A percentile compares a stretch with the other conserved stretches of the same genome.
These are phyloP conservation scores for Globisporangium nodosum DNA, from an alignment of 352 stramenopile genomes.

Conservation along the genomic window DNA sequence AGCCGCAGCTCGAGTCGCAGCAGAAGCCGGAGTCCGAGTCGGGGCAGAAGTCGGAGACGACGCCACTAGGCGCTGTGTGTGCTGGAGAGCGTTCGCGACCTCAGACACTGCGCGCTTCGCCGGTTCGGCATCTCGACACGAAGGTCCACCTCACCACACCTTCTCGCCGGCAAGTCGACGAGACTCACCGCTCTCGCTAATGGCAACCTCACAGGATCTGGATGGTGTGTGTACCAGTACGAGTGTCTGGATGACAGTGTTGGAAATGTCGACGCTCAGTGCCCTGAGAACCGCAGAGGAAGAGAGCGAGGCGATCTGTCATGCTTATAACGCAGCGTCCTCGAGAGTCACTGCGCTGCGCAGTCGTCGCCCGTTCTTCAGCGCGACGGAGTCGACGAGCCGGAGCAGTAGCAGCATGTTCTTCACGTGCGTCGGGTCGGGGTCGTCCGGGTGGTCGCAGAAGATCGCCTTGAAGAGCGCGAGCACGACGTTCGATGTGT, in stretches of 20 bases:
- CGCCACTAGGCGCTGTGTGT: slow-evolving; percentile 13
- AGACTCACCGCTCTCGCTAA: too few relatives aligned
- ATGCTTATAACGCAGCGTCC: not conserved
- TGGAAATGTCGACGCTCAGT: too few relatives aligned
- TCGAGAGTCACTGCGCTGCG: slow-evolving; percentile 7
- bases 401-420: slow-evolving; percentile 38
- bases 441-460: slow-evolving; percentile 22
- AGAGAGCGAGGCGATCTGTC: too few relatives aligned
- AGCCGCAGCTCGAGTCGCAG: slow-evolving; percentile 19
- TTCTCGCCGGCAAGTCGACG: too few relatives aligned
- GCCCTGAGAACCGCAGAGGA: too few relatives aligned
- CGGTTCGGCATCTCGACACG: too few relatives aligned
- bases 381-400: slow-evolving; percentile 38
- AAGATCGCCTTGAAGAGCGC: slow-evolving; percentile 48
- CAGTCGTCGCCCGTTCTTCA: slow-evolving; percentile 17
- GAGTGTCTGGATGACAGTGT: too few relatives aligned
- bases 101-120: too few relatives aligned
- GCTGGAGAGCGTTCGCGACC: too few relatives aligned
- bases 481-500: slow-evolving; percentile 51
- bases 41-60: slow-evolving; percentile 25
- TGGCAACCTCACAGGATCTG: too few relatives aligned
- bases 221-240: too few relatives aligned
- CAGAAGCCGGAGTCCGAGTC: slow-evolving; percentile 32
- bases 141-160: too few relatives aligned
- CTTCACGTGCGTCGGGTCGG: slow-evolving; percentile 20